A percentile compares a stretch with the other conserved stretches of the same genome.
These are phyloP conservation scores for Wallacemonas sp. DNA, from an alignment of 208 protist genomes.

Conservation along the genomic window DNA sequence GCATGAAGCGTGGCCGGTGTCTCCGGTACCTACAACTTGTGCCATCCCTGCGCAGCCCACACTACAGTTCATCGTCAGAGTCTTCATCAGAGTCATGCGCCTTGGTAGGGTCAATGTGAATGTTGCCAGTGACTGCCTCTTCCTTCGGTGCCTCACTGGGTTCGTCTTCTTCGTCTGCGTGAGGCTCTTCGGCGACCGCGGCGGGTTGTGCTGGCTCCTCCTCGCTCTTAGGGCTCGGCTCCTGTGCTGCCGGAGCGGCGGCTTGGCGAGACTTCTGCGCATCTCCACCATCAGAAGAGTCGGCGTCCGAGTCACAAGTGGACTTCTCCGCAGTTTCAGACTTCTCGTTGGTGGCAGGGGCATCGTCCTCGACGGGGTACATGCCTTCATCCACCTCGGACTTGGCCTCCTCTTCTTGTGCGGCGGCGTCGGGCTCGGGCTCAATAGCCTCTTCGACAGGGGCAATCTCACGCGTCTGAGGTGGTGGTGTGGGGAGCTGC, in stretches of 20 bases:
- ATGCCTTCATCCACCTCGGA: background rate
- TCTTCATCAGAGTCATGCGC: conserved; percentile 25
- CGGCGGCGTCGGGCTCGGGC: background rate
- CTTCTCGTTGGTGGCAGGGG: conserved; percentile 7
- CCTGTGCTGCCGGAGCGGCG: background rate
- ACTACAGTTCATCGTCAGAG: conserved; percentile 10
- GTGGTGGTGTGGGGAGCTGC: conserved; percentile 11
- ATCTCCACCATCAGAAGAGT: background rate
- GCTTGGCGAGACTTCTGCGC: background rate
- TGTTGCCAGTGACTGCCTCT: conserved; percentile 17
- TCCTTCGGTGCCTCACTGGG: conserved; percentile 19
- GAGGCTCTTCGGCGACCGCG: background rate
- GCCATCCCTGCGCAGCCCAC: too few species aligned
- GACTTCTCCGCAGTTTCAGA: background rate
- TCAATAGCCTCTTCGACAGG: conserved; percentile 1
- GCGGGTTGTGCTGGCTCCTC: background rate
- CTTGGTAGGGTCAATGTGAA: conserved; percentile 11
- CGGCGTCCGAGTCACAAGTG: background rate
- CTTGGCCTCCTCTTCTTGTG: background rate
- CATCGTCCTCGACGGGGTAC: background rate
- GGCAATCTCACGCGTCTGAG: background rate
- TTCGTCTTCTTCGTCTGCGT: too few species aligned
- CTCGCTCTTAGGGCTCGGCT: background rate
- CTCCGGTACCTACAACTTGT: too few species aligned
- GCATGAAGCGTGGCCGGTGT: too few species aligned